phyloP scores from a whole-genome alignment of 768 basidiomycete species.

The Leccinum arenicola region DNA sequence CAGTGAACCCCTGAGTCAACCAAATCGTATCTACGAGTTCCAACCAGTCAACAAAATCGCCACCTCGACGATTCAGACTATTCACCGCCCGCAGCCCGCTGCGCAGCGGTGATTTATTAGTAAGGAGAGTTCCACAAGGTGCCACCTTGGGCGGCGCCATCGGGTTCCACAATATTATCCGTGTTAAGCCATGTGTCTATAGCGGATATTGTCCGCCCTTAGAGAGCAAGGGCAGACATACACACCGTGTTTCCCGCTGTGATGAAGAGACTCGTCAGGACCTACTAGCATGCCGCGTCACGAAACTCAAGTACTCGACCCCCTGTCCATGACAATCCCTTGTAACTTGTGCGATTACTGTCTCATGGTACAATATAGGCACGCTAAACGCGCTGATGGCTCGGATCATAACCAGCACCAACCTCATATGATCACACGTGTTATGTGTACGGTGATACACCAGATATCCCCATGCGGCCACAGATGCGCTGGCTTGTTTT shows the following conservation, averaged over 20 bases:
- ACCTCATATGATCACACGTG: not conserved
- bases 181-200: slow-evolving; percentile 33
- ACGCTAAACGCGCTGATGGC: not conserved
- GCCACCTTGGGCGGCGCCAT: not conserved
- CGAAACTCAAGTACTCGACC: not conserved
- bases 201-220: slow-evolving; percentile 54
- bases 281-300: not conserved
- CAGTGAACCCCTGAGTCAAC: not conserved
- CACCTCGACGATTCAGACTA: not conserved
- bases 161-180: slow-evolving; percentile 46
- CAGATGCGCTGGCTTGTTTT: not conserved
- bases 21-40: not conserved
- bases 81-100: not conserved
- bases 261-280: not conserved
- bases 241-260: not conserved
- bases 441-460: not conserved
- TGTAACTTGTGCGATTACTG: not conserved
- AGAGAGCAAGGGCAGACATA: slow-evolving; percentile 25
- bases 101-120: not conserved
- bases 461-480: not conserved
- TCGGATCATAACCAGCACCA: not conserved
- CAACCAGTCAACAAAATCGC: not conserved
- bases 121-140: not conserved
- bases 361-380: not conserved
- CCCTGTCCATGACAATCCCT: not conserved